Evolutionary conservation across 1,284 basidiomycete species (phyloP).

Genomic region (Xanthoconium separans): DNA sequence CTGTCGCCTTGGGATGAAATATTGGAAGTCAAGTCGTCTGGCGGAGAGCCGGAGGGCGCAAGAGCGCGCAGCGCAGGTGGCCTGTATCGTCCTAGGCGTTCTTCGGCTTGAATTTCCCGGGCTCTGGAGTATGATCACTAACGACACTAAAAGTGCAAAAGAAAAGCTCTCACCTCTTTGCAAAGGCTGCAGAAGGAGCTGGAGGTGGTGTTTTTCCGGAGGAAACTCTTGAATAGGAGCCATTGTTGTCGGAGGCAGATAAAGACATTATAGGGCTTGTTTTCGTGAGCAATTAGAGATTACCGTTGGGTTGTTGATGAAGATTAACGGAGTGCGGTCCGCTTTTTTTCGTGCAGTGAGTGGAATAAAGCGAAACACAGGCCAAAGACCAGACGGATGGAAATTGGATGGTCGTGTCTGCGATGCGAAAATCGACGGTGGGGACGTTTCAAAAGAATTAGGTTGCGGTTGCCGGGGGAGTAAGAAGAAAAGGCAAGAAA

Average conservation of each 20-base stretch:
- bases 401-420: constrained; percentile 32
- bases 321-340: constrained; percentile 37
- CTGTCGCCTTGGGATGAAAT: constrained; percentile 57
- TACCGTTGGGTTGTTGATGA: constrained; percentile 55
- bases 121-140: constrained; percentile 49
- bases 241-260: constrained; percentile 75
- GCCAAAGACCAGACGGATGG: constrained; percentile 17
- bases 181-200: constrained; percentile 84
- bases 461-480: constrained; percentile 30
- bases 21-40: constrained; percentile 60
- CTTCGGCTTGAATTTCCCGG: constrained; percentile 77
- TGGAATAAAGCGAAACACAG: constrained; percentile 27
- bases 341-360: constrained; percentile 32
- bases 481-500: constrained; percentile 20
- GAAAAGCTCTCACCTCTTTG: constrained; percentile 63
- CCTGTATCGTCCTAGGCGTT: constrained; percentile 68
- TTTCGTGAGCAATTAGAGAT: constrained; percentile 78
- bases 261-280: constrained; percentile 80
- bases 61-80: constrained; percentile 78
- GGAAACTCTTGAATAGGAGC: constrained; percentile 73
- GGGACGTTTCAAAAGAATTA: constrained; percentile 32
- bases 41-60: constrained; percentile 66
- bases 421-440: constrained; percentile 26
- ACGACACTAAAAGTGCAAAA: constrained; percentile 14
- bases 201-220: constrained; percentile 87